Evolutionary conservation across 1,284 basidiomycete genomes (phyloP), one percentile per base, ranked within the genome.

Genomic region (Leccinum ponderosum): DNA sequence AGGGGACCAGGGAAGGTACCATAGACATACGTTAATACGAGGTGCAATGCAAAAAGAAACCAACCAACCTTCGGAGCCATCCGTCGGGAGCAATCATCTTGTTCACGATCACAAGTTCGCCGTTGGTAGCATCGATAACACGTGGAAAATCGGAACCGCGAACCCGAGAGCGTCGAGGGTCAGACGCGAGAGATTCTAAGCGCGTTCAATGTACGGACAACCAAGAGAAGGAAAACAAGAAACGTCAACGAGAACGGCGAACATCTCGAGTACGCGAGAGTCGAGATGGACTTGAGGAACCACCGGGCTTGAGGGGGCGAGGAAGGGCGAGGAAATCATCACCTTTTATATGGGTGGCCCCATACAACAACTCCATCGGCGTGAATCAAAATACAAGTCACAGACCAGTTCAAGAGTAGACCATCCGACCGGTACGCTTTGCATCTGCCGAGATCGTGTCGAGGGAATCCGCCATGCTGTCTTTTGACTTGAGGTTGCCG

Each of bases 401-500:
- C 9, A 33, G 42, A 25, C 17, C 47, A 6, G 33, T 61, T 68
- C 29, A 4, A 51, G 51, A 57, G 42, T 27, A 51, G 53, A 64
- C 68, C 50, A 25, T 29, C 11, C 20, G 3, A 17, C 12, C 42
- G 0, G 85, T 80, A 62, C 75, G 80, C 73, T 82, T 84, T 1
- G 89, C 87, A 66, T 87, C 84, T 6, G 76, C 70, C 0, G 84
- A 79, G 67, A 91, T 89, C 2, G 77, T 78, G 15, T 61, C 63
- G 64, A 91, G 73, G 4, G 77, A 68, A 12, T 80, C 73, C 17
- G 83, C 84, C 7, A 91, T 68, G n/a, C 70, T 61, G n/a, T 89
- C 86, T 56, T 77, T 82, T 48, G 83, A 83, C 60, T 76, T 81
- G 66, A 91, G 72, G 17, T 86, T 75, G 69, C 90, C 90, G 61